Conservation (phyloP, 768 basidiomycete species). For the Russula dissimulans region DNA sequence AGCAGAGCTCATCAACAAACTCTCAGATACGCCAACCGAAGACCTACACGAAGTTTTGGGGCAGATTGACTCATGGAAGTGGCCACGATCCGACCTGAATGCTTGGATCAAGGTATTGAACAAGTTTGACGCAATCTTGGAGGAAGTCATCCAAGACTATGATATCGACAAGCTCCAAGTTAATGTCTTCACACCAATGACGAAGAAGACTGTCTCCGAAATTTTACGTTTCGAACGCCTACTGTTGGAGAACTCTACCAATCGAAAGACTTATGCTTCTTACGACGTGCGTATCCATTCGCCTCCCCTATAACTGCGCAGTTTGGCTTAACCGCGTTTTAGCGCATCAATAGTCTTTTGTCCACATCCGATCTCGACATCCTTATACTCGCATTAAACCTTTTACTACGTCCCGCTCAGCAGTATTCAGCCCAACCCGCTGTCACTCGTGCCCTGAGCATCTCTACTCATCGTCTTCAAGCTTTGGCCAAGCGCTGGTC, state of each 20-base stretch:
- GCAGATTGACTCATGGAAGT: conserved; percentile 76
- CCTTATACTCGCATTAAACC: conserved; percentile 70
- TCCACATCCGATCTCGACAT: conserved; percentile 86
- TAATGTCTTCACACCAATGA: conserved; percentile 63
- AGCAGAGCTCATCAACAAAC: conserved; percentile 64
- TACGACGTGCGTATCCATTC: conserved; percentile 74
- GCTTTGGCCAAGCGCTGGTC: conserved; percentile 83
- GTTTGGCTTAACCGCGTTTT: conserved; percentile 2
- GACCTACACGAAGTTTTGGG: conserved; percentile 61
- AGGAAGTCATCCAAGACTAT: conserved; percentile 74
- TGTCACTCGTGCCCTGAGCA: conserved; percentile 73
- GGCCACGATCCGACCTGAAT: conserved; percentile 94
- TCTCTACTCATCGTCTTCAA: conserved; percentile 71
- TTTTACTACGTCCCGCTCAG: conserved; percentile 87
- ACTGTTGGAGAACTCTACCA: conserved; percentile 94
- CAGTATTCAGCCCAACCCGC: conserved; percentile 88
- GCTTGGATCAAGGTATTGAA: conserved; percentile 95
- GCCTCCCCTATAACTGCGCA: not conserved
- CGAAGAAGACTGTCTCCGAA: conserved; percentile 67
- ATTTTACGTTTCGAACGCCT: conserved; percentile 85
- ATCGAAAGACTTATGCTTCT: conserved; percentile 89
- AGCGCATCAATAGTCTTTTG: conserved; percentile 88
- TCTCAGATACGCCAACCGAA: conserved; percentile 57
- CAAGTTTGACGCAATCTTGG: conserved; percentile 87
- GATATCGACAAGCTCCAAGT: conserved; percentile 78